Evolutionary conservation across 768 basidiomycete genomes (phyloP).

Genomic region (Boletus tylopilopsis): DNA sequence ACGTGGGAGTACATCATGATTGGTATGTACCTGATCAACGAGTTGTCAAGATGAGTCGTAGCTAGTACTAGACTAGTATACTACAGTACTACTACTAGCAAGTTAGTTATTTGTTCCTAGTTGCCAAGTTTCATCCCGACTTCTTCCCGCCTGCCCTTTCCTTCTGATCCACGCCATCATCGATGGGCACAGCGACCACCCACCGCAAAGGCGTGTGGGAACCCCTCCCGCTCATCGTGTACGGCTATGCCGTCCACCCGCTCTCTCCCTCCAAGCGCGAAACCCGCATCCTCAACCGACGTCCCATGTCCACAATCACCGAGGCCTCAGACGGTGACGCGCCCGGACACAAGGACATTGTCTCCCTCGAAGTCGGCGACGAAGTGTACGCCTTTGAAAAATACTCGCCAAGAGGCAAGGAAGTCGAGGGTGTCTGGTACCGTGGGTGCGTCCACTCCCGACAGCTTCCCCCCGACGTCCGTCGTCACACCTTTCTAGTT

Average conservation of each 20-base stretch:
- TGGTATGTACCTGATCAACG: no score
- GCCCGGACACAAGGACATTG: slow-evolving; percentile 67
- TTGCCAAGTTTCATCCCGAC: background rate
- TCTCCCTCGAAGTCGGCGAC: slow-evolving; percentile 89
- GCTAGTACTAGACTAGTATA: no score
- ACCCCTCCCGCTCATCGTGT: slow-evolving; percentile 71
- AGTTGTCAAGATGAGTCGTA: no score
- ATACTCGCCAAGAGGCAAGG: slow-evolving; percentile 70
- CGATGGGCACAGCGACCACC: slow-evolving; percentile 20
- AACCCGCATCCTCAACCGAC: slow-evolving; percentile 51
- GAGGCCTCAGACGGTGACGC: slow-evolving; percentile 57
- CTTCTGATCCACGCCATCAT: background rate
- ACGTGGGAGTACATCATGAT: no score
- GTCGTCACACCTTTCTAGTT: slow-evolving; percentile 40
- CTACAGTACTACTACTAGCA: background rate
- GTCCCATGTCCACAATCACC: slow-evolving; percentile 40
- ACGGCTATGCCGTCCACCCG: slow-evolving; percentile 88
- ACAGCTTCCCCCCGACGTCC: background rate
- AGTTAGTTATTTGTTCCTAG: background rate
- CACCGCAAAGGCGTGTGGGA: slow-evolving; percentile 53
- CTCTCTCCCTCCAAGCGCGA: slow-evolving; percentile 73
- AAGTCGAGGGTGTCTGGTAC: slow-evolving; percentile 85
- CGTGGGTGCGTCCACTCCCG: slow-evolving; percentile 66
- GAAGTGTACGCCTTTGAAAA: slow-evolving; percentile 97
- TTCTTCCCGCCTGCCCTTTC: no score